Evolutionary conservation across 2,329 filamentous ascomycete genomes (phyloP).

Genomic region (Ophiostoma montium): DNA sequence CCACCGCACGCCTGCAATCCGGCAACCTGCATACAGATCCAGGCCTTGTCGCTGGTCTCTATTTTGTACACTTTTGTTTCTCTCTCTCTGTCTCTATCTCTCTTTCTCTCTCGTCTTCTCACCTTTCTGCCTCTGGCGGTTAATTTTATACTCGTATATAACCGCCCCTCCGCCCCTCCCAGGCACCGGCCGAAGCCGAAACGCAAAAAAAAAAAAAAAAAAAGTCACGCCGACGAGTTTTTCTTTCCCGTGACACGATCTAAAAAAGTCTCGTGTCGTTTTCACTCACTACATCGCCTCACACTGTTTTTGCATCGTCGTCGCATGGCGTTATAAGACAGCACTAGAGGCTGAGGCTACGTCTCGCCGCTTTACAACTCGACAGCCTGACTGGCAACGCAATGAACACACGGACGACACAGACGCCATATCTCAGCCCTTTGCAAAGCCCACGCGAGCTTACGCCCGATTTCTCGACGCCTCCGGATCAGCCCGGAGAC

Average conservation of each 20-base stretch:
- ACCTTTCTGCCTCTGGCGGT: too few relatives aligned
- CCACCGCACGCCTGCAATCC: conserved; percentile 1
- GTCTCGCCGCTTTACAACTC: neutral
- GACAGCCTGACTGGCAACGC: neutral
- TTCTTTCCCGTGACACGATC: too few relatives aligned
- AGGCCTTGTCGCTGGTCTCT: neutral
- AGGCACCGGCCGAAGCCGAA: neutral
- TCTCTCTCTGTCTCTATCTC: too few relatives aligned
- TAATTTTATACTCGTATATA: too few relatives aligned
- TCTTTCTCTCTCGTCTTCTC: too few relatives aligned
- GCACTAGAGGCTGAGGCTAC: neutral
- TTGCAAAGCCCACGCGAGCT: conserved; percentile 24
- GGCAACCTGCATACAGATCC: neutral
- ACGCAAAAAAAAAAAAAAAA: too few relatives aligned
- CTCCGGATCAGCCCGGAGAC: conserved; percentile 16
- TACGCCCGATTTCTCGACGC: conserved; percentile 30
- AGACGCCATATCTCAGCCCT: conserved; percentile 28
- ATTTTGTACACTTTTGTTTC: too few relatives aligned
- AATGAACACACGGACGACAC: conserved; percentile 25
- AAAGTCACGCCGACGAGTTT: neutral
- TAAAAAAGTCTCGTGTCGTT: too few relatives aligned
- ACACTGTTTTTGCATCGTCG: neutral
- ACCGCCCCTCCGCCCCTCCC: too few relatives aligned
- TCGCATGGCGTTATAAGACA: neutral
- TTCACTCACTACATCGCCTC: neutral